These are phyloP conservation scores for Acacia confusa DNA, from an alignment of 306 rosid species.

Conservation along the genomic window DNA sequence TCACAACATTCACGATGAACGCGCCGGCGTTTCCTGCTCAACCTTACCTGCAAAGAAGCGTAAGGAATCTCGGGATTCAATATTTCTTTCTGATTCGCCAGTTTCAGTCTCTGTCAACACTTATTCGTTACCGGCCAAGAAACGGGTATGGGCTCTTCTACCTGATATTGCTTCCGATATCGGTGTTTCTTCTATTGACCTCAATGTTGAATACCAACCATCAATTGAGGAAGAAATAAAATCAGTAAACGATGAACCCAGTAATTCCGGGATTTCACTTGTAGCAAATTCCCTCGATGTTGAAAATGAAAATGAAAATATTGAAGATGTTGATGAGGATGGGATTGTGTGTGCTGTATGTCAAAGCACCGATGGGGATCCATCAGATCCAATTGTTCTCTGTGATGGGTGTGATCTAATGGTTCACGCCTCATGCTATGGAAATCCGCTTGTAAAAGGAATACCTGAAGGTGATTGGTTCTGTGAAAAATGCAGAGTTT, in stretches of 20 bases:
- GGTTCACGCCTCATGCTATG: conserved; percentile 91
- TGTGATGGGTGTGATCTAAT: conserved; percentile 87
- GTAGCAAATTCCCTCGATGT: not conserved
- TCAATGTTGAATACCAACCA: conserved; percentile 59
- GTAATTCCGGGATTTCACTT: not conserved
- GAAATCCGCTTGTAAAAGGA: conserved; percentile 49
- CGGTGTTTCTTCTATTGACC: conserved; percentile 40
- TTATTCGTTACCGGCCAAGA: conserved; percentile 68
- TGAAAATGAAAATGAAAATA: not conserved
- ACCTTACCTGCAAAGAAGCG: conserved; percentile 76
- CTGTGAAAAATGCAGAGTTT: conserved; percentile 2
- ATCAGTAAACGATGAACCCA: not conserved
- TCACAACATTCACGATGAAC: not conserved
- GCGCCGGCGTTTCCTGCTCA: not conserved
- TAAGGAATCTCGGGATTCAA: conserved; percentile 49
- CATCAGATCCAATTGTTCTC: conserved; percentile 74
- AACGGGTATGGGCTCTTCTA: conserved; percentile 64
- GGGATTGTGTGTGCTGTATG: conserved; percentile 71
- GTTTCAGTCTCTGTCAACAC: conserved; percentile 21
- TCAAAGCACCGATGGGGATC: conserved; percentile 83
- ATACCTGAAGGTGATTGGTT: conserved; percentile 43
- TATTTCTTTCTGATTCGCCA: not conserved
- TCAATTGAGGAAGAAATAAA: not conserved
- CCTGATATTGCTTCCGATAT: conserved; percentile 31
- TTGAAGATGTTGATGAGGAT: conserved; percentile 16